Percentiles rank a stretch among this genome's conserved stretches.
These are phyloP conservation scores for Parastagonospora avenae DNA, from an alignment of 2,329 filamentous ascomycete species.

Conservation along the genomic window DNA sequence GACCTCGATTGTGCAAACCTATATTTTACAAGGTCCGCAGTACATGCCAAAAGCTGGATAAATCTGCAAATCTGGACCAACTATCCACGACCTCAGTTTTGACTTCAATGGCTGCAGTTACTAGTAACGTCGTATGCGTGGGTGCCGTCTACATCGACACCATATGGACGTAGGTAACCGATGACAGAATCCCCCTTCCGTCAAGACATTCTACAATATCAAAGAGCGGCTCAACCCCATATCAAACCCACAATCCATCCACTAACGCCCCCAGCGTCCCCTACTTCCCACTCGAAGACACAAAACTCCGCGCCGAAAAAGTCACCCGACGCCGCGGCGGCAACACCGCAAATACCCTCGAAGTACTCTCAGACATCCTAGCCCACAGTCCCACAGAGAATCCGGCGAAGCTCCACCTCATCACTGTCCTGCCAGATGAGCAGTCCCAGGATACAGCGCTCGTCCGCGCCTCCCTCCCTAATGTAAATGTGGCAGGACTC, in stretches of 20 bases:
- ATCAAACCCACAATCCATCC: background rate
- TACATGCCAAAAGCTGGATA: too few relatives aligned
- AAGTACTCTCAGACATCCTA: slow-evolving; percentile 68
- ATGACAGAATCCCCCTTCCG: background rate
- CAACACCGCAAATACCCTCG: slow-evolving; percentile 73
- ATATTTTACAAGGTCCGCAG: too few relatives aligned
- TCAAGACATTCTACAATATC: too few relatives aligned
- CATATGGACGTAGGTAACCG: slow-evolving; percentile 63
- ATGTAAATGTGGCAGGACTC: slow-evolving; percentile 59
- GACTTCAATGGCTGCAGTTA: too few relatives aligned
- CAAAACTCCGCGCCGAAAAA: slow-evolving; percentile 69
- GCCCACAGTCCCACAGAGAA: background rate
- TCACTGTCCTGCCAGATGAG: slow-evolving; percentile 59
- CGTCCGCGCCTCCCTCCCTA: slow-evolving; percentile 60
- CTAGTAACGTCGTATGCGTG: slow-evolving; percentile 60
- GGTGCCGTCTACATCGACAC: slow-evolving; percentile 75
- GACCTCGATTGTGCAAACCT: too few relatives aligned
- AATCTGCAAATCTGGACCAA: too few relatives aligned
- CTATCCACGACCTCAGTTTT: too few relatives aligned
- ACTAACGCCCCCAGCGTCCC: slow-evolving; percentile 58
- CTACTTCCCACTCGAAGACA: slow-evolving; percentile 71
- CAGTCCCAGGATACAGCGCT: slow-evolving; percentile 57
- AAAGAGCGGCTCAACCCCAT: too few relatives aligned
- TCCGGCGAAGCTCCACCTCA: slow-evolving; percentile 40
- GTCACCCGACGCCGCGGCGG: slow-evolving; percentile 69